Evolutionary conservation across 2,329 filamentous ascomycete species (phyloP).

Genomic region (Rhinocladiella similis): DNA sequence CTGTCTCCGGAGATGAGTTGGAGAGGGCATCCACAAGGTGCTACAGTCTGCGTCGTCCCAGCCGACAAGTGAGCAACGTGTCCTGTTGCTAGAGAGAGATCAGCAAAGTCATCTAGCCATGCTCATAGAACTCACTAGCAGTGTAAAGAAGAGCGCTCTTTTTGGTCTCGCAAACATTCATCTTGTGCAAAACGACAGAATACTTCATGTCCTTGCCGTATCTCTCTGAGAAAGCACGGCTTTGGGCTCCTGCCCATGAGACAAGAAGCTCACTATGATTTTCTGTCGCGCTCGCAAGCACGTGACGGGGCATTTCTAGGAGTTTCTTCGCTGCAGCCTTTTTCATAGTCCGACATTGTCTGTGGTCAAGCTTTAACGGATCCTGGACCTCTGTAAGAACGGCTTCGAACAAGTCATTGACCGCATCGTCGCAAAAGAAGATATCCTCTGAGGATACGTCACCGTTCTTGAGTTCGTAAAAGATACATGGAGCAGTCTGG

Average conservation of each 20-base stretch:
- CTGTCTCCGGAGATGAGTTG: slow-evolving; percentile 1
- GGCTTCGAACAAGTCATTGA: slow-evolving; percentile 16
- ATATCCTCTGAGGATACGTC: not conserved
- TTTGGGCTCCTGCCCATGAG: slow-evolving; percentile 19
- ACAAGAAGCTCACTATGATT: slow-evolving; percentile 7
- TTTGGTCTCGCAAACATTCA: slow-evolving; percentile 5
- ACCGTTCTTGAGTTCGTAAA: slow-evolving; percentile 4
- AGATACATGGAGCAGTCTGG: slow-evolving; percentile 6
- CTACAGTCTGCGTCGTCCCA: not conserved
- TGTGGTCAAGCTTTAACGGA: slow-evolving; percentile 1
- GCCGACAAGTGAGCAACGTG: not conserved
- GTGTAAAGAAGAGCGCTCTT: slow-evolving; percentile 6
- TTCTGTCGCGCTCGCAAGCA: not conserved
- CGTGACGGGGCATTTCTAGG: slow-evolving; percentile 14
- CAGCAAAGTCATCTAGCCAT: not conserved
- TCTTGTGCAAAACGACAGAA: slow-evolving; percentile 12
- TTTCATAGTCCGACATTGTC: slow-evolving; percentile 1
- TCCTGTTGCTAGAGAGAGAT: not conserved
- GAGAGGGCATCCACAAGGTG: slow-evolving; percentile 7
- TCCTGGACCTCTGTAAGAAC: slow-evolving; percentile 6
- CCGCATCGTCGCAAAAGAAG: slow-evolving; percentile 22
- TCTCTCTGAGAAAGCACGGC: slow-evolving; percentile 4
- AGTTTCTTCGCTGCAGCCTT: slow-evolving; percentile 6
- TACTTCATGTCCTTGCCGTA: slow-evolving; percentile 14
- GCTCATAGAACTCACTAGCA: slow-evolving; percentile 3